Evolutionary conservation across 257 asterid genomes (phyloP), one percentile per base, ranked within the genome.

Genomic region (Solanum clarkiae): DNA sequence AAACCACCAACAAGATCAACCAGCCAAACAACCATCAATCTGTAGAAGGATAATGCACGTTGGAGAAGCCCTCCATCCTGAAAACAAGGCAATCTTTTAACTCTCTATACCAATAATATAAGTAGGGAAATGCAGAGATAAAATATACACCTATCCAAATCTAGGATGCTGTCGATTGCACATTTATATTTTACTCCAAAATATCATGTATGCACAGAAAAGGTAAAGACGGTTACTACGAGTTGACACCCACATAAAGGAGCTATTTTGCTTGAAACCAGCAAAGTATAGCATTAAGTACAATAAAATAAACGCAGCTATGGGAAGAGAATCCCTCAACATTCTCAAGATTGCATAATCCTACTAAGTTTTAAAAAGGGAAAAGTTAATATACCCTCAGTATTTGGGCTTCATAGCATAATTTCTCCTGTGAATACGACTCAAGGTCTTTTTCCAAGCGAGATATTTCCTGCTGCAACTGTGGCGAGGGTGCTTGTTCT

Each of bases 401-500:
- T 89, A 97, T 93, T 88, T 97, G 99, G 87, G 99, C 99, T 92
- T 97, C 99, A 89, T 91, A 93, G 91, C 98, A 97, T 51, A 92
- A 87, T 89, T 94, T 97, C 86, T 94, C 97, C 90, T 97, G 99
- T 8, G 97, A 86, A 85, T 89, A 89, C 86, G 79, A 81, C 90
- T 97, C 99, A 70, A 95, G 93, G 85, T 95, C 97, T 60, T 93
- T 94, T 88, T 95, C 98, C 82, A 97, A 90, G 83, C 92, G 93
- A 72, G 94, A 24, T 86, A 97, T 92, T 84, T 95, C 98, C 87
- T 90, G 96, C 93, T 92, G 97, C 88, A 94, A 80, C 85, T 93
- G 98, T 42, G 96, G 92, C 62, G 97, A 89, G 86, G 95, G 93
- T 74, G 97, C 89, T 85, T 92, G 98, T 85, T 82, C 95, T 86